These are phyloP conservation scores for Coemansia sp. DNA, from an alignment of 192 early-diverging fungal species.

Conservation along the genomic window DNA sequence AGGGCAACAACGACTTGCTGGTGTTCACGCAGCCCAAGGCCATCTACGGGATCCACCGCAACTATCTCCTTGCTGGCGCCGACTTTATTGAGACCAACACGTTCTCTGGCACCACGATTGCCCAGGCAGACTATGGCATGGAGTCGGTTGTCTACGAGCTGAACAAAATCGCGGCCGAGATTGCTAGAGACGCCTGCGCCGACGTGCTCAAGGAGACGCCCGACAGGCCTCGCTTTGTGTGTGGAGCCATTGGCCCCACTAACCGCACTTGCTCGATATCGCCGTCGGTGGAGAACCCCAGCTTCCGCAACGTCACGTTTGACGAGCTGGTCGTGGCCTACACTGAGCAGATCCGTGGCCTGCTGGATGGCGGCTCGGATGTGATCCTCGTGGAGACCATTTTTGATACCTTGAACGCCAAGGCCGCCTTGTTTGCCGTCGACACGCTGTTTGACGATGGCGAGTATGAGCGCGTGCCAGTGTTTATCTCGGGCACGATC, in stretches of 20 bases:
- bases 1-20: constrained; percentile 97
- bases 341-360: constrained; percentile 84
- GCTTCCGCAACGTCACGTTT: constrained; percentile 93
- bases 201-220: constrained; percentile 77
- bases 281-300: constrained; percentile 95
- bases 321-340: constrained; percentile 94
- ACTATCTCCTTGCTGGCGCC: constrained; percentile 89
- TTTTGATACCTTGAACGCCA: constrained; percentile 98
- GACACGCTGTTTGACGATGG: constrained; percentile 82
- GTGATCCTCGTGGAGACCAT: constrained; percentile 95
- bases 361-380: constrained; percentile 94
- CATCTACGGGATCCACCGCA: constrained; percentile 87
- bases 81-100: constrained; percentile 98
- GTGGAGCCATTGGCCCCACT: constrained; percentile 87
- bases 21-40: constrained; percentile 89
- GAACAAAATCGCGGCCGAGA: constrained; percentile 86
- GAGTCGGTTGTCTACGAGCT: constrained; percentile 88
- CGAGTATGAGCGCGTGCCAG: constrained; percentile 69
- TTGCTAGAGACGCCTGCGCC: constrained; percentile 84
- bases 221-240: constrained; percentile 88
- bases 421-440: constrained; percentile 93
- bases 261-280: constrained; percentile 97
- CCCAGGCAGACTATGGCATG: constrained; percentile 90
- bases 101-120: constrained; percentile 91
- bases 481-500: constrained; percentile 91